These are phyloP conservation scores for Stellera chamaejasme DNA, from an alignment of 345 rosid genomes.

Conservation along the genomic window DNA sequence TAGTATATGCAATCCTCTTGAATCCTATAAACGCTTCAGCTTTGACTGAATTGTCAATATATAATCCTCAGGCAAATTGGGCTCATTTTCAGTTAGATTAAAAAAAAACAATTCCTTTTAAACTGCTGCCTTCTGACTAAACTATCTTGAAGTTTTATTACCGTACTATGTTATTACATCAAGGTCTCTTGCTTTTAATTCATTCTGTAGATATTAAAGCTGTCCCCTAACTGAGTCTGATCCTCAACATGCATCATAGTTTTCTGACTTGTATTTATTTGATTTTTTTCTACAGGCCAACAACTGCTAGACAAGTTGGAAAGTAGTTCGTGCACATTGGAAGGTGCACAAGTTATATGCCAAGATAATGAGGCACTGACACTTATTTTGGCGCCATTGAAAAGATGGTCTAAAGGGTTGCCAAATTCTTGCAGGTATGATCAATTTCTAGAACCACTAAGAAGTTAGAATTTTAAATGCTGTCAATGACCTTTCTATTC, in stretches of 20 bases:
- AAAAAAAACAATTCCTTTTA: too few species aligned
- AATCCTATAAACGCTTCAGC: too few species aligned
- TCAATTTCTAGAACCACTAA: background rate
- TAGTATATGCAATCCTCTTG: too few species aligned
- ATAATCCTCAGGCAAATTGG: too few species aligned
- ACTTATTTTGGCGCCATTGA: slow-evolving; percentile 55
- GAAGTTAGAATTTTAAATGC: background rate
- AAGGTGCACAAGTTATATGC: slow-evolving; percentile 77
- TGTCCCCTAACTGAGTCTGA: too few species aligned
- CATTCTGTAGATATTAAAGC: too few species aligned
- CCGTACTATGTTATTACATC: too few species aligned
- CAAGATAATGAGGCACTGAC: slow-evolving; percentile 68
- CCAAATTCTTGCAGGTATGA: slow-evolving; percentile 49
- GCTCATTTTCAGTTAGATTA: too few species aligned
- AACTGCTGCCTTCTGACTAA: too few species aligned
- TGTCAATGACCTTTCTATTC: background rate
- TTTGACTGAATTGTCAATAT: too few species aligned
- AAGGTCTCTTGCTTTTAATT: too few species aligned
- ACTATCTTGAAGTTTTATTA: too few species aligned
- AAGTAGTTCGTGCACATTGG: slow-evolving; percentile 68
- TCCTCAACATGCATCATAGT: background rate
- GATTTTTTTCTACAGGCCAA: slow-evolving; percentile 36
- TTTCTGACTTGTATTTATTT: background rate
- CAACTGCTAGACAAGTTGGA: slow-evolving; percentile 64
- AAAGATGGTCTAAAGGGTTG: slow-evolving; percentile 60